These are phyloP conservation scores for Cryptosporidium meleagridis DNA, from an alignment of 169 alveolate genomes.

Conservation along the genomic window DNA sequence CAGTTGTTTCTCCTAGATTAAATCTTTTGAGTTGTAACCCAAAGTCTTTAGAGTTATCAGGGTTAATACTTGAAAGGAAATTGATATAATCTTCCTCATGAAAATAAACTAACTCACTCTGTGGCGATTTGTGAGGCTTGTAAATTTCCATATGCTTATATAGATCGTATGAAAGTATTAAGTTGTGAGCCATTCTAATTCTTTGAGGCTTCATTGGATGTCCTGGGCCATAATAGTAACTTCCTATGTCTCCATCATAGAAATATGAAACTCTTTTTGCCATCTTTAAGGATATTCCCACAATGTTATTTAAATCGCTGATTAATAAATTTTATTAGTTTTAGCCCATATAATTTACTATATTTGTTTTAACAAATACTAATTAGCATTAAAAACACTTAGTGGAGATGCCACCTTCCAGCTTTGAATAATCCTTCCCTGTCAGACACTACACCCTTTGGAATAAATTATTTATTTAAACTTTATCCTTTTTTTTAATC, in stretches of 20 bases:
- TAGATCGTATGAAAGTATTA: slow-evolving; percentile 94
- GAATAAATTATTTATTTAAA: too few relatives aligned
- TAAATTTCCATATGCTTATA: slow-evolving; percentile 95
- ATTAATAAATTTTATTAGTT: not conserved
- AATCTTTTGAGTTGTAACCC: slow-evolving; percentile 88
- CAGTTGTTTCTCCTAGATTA: slow-evolving; percentile 95
- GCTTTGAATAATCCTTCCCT: not conserved
- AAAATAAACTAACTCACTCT: slow-evolving; percentile 93
- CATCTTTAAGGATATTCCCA: slow-evolving; percentile 44
- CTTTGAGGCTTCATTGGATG: slow-evolving; percentile 99
- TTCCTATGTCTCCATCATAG: slow-evolving; percentile 95
- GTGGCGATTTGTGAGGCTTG: slow-evolving; percentile 96
- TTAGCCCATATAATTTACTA: not conserved
- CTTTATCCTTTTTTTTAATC: not conserved
- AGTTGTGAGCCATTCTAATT: slow-evolving; percentile 98
- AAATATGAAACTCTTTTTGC: slow-evolving; percentile 89
- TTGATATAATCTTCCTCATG: slow-evolving; percentile 95
- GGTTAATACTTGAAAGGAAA: slow-evolving; percentile 77
- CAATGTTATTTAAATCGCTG: not conserved
- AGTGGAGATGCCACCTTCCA: not conserved
- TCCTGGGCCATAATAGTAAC: slow-evolving; percentile 98
- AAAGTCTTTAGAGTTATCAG: slow-evolving; percentile 87
- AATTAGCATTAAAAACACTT: not conserved
- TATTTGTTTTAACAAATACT: too few relatives aligned
- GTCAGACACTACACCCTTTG: not conserved